These are phyloP conservation scores for Chlamydomonas applanata DNA, from an alignment of 139 green algal genomes.

Conservation along the genomic window DNA sequence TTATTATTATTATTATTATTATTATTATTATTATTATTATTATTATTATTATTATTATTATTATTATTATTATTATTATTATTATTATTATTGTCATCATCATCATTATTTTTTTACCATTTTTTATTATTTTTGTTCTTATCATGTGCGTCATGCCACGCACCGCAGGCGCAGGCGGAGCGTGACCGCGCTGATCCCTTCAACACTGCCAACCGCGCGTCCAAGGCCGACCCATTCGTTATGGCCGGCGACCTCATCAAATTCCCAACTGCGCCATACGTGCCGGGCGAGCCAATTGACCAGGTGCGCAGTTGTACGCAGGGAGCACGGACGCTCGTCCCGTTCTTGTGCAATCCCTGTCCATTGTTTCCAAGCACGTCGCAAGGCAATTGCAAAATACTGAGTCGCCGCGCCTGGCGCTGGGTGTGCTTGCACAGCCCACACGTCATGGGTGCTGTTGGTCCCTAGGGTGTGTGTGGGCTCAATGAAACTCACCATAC, in stretches of 20 bases:
- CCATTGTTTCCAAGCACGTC: too few relatives aligned
- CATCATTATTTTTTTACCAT: too few relatives aligned
- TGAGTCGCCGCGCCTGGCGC: neutral
- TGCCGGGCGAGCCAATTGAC: neutral
- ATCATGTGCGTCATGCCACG: too few relatives aligned
- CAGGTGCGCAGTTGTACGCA: constrained; percentile 15
- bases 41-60: too few relatives aligned
- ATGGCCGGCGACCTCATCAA: constrained; percentile 13
- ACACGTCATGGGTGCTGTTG: neutral
- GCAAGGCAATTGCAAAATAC: too few relatives aligned
- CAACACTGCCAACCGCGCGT: constrained; percentile 1
- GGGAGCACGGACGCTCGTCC: neutral
- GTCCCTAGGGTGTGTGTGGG: too few relatives aligned
- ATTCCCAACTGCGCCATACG: constrained; percentile 11
- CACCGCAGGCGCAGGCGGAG: neutral
- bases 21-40: too few relatives aligned
- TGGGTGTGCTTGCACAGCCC: neutral
- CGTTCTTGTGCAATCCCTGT: too few relatives aligned
- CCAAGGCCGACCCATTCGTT: neutral
- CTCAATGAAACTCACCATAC: neutral
- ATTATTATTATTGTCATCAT: too few relatives aligned
- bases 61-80: too few relatives aligned
- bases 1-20: too few relatives aligned
- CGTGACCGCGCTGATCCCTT: constrained; percentile 1
- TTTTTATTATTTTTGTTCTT: too few relatives aligned